phyloP scores from a whole-genome alignment of 305 asterid genomes.

The Fraxinus ornus region DNA sequence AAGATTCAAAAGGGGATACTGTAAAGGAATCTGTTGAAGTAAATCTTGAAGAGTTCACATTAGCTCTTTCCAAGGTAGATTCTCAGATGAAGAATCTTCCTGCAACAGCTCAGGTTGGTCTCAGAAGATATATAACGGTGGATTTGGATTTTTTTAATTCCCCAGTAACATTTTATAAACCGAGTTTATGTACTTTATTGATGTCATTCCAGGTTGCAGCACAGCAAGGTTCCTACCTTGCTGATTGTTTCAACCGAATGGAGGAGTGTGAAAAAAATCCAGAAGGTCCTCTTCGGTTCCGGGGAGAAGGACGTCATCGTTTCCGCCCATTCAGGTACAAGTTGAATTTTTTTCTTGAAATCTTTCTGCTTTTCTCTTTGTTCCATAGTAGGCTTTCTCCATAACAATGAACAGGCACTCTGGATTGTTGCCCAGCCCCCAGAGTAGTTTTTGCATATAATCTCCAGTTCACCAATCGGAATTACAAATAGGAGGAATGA shows the following conservation, averaged over 20 bases:
- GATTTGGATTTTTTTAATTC: neutral
- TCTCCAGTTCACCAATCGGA: neutral
- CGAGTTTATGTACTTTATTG: conserved; percentile 15
- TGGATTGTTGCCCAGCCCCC: neutral
- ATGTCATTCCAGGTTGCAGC: conserved; percentile 75
- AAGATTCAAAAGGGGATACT: conserved; percentile 50
- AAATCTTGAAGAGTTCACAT: conserved; percentile 74
- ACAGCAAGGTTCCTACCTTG: conserved; percentile 94
- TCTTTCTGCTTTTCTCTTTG: neutral
- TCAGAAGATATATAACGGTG: conserved; percentile 11
- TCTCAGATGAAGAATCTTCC: conserved; percentile 94
- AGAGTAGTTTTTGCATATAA: neutral
- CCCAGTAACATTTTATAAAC: neutral
- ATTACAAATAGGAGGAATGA: neutral
- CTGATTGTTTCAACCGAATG: conserved; percentile 94
- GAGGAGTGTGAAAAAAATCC: conserved; percentile 78
- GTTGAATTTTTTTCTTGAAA: neutral
- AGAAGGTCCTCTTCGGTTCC: conserved; percentile 90
- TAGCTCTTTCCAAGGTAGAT: conserved; percentile 85
- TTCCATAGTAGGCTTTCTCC: neutral
- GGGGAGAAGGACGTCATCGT: conserved; percentile 96
- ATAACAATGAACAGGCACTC: neutral
- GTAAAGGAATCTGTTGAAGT: conserved; percentile 73
- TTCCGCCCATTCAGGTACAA: conserved; percentile 87
- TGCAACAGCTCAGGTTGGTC: conserved; percentile 93